Percentiles rank a stretch among this genome's conserved stretches.
phyloP scores from a whole-genome alignment of 2,329 filamentous ascomycete species.

The Cordyceps tenuipes region DNA sequence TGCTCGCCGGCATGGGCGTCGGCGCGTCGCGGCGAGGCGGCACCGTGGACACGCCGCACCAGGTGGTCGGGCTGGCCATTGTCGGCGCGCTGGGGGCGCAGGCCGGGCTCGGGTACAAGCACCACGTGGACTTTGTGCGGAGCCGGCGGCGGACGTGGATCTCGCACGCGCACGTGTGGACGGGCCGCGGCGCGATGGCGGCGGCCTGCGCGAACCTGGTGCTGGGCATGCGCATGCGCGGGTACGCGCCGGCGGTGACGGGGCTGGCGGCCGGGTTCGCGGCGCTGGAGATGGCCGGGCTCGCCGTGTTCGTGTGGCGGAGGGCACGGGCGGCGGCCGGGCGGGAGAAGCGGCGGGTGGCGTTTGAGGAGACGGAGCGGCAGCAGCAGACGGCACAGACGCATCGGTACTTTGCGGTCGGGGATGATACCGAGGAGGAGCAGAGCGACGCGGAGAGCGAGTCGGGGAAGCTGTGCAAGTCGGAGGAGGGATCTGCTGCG shows the following conservation, averaged over 20 bases:
- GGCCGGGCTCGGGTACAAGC: slow-evolving; percentile 14
- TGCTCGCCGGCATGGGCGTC: not conserved
- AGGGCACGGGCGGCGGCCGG: not conserved
- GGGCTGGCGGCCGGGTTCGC: not conserved
- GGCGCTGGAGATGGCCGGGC: not conserved
- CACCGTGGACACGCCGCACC: slow-evolving; percentile 10
- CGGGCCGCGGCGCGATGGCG: slow-evolving; percentile 11
- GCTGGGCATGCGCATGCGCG: slow-evolving; percentile 7
- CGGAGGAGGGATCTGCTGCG: not conserved
- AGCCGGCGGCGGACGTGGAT: slow-evolving; percentile 16
- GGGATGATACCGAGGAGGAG: slow-evolving; percentile 1
- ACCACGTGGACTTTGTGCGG: slow-evolving; percentile 16
- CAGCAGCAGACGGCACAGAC: not conserved
- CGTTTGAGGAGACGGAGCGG: not conserved
- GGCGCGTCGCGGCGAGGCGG: not conserved
- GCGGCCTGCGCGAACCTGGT: not conserved
- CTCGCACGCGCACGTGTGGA: slow-evolving; percentile 11
- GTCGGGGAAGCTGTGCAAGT: not conserved
- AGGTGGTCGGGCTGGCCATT: slow-evolving; percentile 13
- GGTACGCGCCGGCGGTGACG: not conserved
- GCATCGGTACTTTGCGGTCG: not conserved
- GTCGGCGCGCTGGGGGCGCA: slow-evolving; percentile 11
- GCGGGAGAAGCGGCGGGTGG: not conserved
- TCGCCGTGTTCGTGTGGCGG: not conserved
- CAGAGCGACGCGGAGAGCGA: not conserved